phyloP scores from a whole-genome alignment of 441 rosid genomes.

The Sinapis alba region DNA sequence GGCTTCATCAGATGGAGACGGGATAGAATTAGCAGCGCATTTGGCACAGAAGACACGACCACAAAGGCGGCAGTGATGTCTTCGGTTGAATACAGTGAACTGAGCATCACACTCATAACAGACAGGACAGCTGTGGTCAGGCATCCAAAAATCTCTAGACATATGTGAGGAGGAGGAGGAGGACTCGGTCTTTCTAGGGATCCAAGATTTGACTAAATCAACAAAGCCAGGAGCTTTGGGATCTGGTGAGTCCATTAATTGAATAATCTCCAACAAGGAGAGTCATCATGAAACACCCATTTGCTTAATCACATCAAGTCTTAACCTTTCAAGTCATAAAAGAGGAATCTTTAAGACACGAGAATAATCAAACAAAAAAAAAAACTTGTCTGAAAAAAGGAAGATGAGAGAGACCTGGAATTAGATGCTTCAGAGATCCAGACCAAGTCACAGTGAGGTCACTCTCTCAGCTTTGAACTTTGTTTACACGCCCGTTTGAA shows the following conservation, averaged over 20 bases:
- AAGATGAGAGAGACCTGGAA: conserved; percentile 19
- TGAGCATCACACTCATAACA: conserved; percentile 78
- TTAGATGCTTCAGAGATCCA: conserved; percentile 22
- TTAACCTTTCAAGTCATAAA: conserved; percentile 7
- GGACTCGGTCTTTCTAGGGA: conserved; percentile 53
- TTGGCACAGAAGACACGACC: conserved; percentile 74
- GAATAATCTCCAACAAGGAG: conserved; percentile 46
- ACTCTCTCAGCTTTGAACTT: conserved; percentile 20
- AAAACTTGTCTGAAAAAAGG: neutral
- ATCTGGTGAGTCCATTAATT: conserved; percentile 60
- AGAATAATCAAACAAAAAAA: conserved; percentile 8
- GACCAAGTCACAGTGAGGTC: conserved; percentile 32
- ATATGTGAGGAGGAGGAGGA: conserved; percentile 42
- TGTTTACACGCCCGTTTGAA: neutral
- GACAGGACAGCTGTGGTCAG: conserved; percentile 77
- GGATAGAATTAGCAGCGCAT: conserved; percentile 65
- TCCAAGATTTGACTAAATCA: conserved; percentile 53
- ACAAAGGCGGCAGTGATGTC: conserved; percentile 77
- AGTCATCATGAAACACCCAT: conserved; percentile 62
- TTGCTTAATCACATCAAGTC: conserved; percentile 41
- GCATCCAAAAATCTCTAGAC: conserved; percentile 87
- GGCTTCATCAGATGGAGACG: conserved; percentile 49
- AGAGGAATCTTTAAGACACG: neutral
- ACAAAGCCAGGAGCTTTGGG: conserved; percentile 52
- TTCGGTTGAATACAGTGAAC: conserved; percentile 62